These are phyloP conservation scores for Microdochium trichocladiopsis DNA, from an alignment of 2,329 filamentous ascomycete species.

Conservation along the genomic window DNA sequence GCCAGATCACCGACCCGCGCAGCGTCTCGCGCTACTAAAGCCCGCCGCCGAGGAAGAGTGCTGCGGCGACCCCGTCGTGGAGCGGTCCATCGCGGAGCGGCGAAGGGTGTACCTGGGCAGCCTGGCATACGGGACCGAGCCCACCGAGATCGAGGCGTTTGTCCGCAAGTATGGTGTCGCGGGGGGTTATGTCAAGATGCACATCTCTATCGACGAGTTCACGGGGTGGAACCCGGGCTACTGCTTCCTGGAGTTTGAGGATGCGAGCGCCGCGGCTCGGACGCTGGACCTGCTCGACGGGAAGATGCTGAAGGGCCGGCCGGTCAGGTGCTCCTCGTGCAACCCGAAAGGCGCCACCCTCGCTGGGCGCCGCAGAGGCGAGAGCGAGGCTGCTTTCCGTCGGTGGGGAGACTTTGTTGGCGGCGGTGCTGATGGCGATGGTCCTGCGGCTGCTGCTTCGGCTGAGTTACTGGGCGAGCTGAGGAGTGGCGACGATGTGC, in stretches of 20 bases:
- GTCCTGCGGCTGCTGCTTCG: conserved; percentile 1
- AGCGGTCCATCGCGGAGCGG: conserved; percentile 17
- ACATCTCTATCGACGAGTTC: conserved; percentile 63
- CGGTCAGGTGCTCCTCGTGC: conserved; percentile 58
- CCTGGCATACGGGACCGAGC: conserved; percentile 47
- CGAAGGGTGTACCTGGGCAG: conserved; percentile 58
- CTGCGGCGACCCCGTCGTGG: conserved; percentile 1
- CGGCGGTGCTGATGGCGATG: conserved; percentile 7
- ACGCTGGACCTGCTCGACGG: conserved; percentile 52
- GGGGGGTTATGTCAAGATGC: conserved; percentile 42
- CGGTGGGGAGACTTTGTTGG: conserved; percentile 38
- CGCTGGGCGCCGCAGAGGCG: conserved; percentile 9
- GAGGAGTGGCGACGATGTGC: conserved; percentile 1
- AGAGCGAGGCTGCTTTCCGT: conserved; percentile 19
- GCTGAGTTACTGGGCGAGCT: no score
- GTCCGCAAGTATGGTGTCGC: conserved; percentile 22
- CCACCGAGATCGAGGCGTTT: conserved; percentile 25
- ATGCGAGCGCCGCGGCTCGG: conserved; percentile 45
- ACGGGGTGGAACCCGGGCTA: conserved; percentile 65
- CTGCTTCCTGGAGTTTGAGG: conserved; percentile 64
- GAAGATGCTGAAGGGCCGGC: conserved; percentile 46
- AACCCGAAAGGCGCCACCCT: conserved; percentile 38
- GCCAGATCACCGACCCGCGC: background rate
- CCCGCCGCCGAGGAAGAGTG: conserved; percentile 1
- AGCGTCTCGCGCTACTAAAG: background rate